phyloP scores from a whole-genome alignment of 352 stramenopile genomes.

The Globisporangium megalacanthum region DNA sequence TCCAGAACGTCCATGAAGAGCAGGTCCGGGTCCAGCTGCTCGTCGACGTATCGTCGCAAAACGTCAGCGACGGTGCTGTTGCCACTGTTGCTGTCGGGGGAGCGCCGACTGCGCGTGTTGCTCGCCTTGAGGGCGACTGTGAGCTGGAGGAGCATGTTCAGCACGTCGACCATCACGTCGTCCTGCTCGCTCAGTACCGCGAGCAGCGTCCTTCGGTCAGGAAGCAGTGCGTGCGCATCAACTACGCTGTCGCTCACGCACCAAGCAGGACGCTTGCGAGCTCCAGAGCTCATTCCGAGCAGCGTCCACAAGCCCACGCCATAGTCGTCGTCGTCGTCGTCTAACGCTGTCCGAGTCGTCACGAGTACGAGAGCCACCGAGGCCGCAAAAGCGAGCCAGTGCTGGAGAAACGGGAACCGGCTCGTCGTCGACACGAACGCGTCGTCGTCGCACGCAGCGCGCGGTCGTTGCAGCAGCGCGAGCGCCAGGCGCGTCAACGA shows the following conservation, averaged over 20 bases:
- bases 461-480: conserved; percentile 12
- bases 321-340: not conserved
- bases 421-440: conserved; percentile 32
- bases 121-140: conserved; percentile 1
- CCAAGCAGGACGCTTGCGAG: too few relatives aligned
- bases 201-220: conserved; percentile 30
- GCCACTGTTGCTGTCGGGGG: too few relatives aligned
- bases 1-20: conserved; percentile 54
- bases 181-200: conserved; percentile 59
- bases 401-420: conserved; percentile 50
- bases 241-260: too few relatives aligned
- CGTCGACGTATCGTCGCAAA: conserved; percentile 6
- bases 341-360: conserved; percentile 1
- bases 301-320: not conserved
- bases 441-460: conserved; percentile 13
- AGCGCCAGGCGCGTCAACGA: conserved; percentile 25
- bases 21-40: conserved; percentile 42
- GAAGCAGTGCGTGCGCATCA: not conserved
- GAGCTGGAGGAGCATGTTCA: conserved; percentile 35
- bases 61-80: not conserved
- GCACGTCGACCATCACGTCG: conserved; percentile 60
- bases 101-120: not conserved
- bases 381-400: conserved; percentile 40
- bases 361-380: conserved; percentile 20
- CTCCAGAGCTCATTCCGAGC: too few relatives aligned